These are phyloP conservation scores for Coemansia sp. DNA, from an alignment of 192 early-diverging fungal genomes.

Conservation along the genomic window DNA sequence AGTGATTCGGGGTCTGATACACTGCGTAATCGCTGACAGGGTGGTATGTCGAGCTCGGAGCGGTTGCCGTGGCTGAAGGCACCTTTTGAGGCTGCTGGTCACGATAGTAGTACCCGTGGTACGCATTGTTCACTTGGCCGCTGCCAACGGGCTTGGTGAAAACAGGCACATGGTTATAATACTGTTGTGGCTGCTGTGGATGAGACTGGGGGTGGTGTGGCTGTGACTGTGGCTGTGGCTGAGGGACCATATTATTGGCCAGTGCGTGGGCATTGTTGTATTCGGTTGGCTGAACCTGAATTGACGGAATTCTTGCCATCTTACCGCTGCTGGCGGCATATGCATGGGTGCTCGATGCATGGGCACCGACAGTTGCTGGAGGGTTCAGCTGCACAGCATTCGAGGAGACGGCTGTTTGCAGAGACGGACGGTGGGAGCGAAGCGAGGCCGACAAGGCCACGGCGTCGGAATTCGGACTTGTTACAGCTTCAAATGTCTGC, in stretches of 20 bases:
- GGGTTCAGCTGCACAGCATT: slow-evolving; percentile 8
- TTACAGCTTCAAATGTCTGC: background rate
- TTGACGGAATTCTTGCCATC: slow-evolving; percentile 1
- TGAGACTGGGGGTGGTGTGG: slow-evolving; percentile 3
- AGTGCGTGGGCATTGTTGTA: slow-evolving; percentile 2
- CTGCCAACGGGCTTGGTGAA: background rate
- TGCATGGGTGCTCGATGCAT: background rate
- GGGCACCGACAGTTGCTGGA: slow-evolving; percentile 11
- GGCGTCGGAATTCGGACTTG: slow-evolving; percentile 11
- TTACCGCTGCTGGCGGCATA: background rate
- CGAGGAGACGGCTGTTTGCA: slow-evolving; percentile 12
- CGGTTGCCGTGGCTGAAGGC: background rate
- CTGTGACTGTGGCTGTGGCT: slow-evolving; percentile 5
- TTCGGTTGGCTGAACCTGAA: background rate
- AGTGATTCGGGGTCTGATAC: background rate
- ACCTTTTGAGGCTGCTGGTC: slow-evolving; percentile 21
- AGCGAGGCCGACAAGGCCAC: slow-evolving; percentile 3
- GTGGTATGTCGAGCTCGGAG: background rate
- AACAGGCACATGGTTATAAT: slow-evolving; percentile 11
- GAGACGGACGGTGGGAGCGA: slow-evolving; percentile 30
- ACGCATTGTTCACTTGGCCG: background rate
- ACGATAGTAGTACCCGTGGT: slow-evolving; percentile 31
- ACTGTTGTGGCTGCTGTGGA: slow-evolving; percentile 10
- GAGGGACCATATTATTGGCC: slow-evolving; percentile 5
- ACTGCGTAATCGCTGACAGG: background rate